These are phyloP conservation scores for Cordyceps pruinosa DNA, from an alignment of 2,329 filamentous ascomycete species.

Conservation along the genomic window DNA sequence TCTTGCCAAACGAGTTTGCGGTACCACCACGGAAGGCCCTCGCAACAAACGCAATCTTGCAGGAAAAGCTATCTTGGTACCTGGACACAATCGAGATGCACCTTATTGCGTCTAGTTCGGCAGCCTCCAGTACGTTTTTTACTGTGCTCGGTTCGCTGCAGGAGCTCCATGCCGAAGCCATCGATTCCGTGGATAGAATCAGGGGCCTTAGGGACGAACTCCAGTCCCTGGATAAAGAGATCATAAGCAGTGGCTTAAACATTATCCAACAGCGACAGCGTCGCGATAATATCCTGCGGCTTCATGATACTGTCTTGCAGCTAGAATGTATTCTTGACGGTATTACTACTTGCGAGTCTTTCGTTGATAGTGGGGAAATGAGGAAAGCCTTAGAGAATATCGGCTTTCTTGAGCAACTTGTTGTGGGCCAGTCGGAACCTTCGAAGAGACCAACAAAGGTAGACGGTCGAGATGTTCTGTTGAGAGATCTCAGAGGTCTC, in stretches of 20 bases:
- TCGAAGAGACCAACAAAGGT: not conserved
- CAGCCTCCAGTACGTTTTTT: not conserved
- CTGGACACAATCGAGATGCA: constrained; percentile 99
- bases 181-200: constrained; percentile 82
- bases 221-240: constrained; percentile 72
- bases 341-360: not conserved
- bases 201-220: constrained; percentile 74
- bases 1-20: not conserved
- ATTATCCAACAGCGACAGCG: not conserved
- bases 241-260: constrained; percentile 68
- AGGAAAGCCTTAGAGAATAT: not conserved
- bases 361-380: not conserved
- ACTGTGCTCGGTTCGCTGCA: constrained; percentile 67
- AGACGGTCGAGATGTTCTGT: not conserved
- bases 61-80: constrained; percentile 98
- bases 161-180: constrained; percentile 85
- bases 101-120: constrained; percentile 81
- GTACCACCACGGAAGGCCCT: constrained; percentile 66
- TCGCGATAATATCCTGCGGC: not conserved
- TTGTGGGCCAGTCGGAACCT: not conserved
- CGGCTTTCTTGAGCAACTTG: not conserved
- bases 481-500: not conserved
- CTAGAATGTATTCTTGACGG: not conserved
- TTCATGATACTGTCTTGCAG: not conserved
- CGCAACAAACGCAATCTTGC: constrained; percentile 91